Base-by-base conservation (phyloP, 352 stramenopile species). In the Pythium diclinum region DNA sequence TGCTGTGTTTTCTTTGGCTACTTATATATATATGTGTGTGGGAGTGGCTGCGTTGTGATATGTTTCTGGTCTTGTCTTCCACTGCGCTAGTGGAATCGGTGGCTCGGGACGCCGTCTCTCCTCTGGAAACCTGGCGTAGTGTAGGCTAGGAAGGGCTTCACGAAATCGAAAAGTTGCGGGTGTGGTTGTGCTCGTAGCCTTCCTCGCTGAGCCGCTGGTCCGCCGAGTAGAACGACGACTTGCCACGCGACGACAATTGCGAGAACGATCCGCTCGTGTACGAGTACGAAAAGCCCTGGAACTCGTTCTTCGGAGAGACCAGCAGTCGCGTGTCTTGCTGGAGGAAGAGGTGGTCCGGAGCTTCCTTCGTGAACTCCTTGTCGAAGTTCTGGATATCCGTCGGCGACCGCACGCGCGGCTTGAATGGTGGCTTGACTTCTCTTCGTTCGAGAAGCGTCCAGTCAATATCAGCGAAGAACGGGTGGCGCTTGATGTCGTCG, bases 381-480 rank as follows among this genome's bases (percentile, higher is more conserved):
- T 95, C 87, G 64, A 95, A 95, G 64, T 95, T 95, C 74, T 95
- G 85, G 52, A 94, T 88, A 55, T 95, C 87, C 6, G 85, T 95
- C 0, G 83, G 78, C 23, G 78, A 79, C 32, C 84, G 79, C 42
- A 94, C 82, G 32, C 87, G 85, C 46, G 87, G 85, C 74, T 94
- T 94, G 74, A 95, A 95, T 19, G 85, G 85, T n/a, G 87, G 85
- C 59, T 91, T 92, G 25, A 94, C 72, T 34, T 69, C 71, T 23
- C 84, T 85, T 54, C 76, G 72, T 63, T 92, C 82, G 19, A 95
- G 74, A 52, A 82, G 53, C 5, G 69, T 73, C 87, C 87, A 95
- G 71, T 95, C 81, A 48, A 95, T 86, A 6, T 74, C 80, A 3
- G 74, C 70, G 54, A 95, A 95, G 69, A 95, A 95, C 7, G 87